phyloP scores from a whole-genome alignment of 2,329 filamentous ascomycete species.

The Botrytis squamosa region DNA sequence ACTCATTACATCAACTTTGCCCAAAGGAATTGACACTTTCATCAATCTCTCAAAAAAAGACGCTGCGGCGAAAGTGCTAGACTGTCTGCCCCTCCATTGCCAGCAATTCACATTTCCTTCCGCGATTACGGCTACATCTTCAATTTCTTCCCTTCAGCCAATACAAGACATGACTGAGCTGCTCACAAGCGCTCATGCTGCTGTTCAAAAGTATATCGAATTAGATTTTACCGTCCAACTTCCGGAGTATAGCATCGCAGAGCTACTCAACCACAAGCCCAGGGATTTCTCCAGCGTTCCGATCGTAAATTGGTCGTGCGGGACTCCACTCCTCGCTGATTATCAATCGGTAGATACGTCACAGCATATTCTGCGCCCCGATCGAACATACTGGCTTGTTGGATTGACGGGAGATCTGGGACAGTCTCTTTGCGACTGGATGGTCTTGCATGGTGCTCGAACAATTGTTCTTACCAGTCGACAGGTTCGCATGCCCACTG shows the following conservation, averaged over 20 bases:
- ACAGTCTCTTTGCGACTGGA: slow-evolving; percentile 43
- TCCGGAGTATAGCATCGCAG: neutral
- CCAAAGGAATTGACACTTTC: neutral
- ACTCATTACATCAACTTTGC: neutral
- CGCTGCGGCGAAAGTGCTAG: neutral
- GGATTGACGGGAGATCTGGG: slow-evolving; percentile 39
- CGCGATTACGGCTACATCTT: neutral
- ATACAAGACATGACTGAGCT: neutral
- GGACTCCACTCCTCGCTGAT: neutral
- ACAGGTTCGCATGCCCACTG: neutral
- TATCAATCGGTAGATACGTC: neutral
- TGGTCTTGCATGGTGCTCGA: slow-evolving; percentile 44
- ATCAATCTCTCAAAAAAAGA: neutral
- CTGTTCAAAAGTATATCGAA: neutral
- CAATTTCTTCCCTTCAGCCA: neutral
- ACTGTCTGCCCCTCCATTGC: neutral
- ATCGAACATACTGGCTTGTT: slow-evolving; percentile 37
- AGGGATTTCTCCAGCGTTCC: neutral
- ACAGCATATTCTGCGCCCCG: neutral
- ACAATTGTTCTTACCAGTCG: slow-evolving; percentile 31
- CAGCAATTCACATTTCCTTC: neutral
- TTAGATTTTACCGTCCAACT: neutral
- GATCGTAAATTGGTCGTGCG: neutral
- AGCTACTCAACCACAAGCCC: neutral
- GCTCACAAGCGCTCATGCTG: neutral